A percentile compares a stretch with the other conserved stretches of the same genome.
Evolutionary conservation across 108 stramenopile species (phyloP).

Genomic region (Cyclotella kingstonii): DNA sequence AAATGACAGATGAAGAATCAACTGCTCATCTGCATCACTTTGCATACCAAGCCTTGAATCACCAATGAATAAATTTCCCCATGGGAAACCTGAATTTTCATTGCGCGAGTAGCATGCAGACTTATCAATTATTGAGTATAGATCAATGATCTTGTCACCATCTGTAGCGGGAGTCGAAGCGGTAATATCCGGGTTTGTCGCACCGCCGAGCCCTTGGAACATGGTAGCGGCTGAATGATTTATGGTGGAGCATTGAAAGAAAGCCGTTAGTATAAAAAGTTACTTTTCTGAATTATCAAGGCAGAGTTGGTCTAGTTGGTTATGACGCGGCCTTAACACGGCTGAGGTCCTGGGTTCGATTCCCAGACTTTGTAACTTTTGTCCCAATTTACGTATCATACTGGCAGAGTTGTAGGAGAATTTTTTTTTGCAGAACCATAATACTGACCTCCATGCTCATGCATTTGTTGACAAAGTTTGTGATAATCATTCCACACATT

Average conservation of each 20-base stretch:
- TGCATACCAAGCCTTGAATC: conserved; percentile 80
- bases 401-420: too few species aligned
- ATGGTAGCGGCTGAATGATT: too few species aligned
- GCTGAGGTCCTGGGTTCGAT: conserved; percentile 17
- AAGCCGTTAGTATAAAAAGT: too few species aligned
- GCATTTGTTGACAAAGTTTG: too few species aligned
- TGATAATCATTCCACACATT: too few species aligned
- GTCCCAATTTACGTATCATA: too few species aligned
- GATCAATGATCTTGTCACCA: conserved; percentile 55
- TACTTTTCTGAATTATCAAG: too few species aligned
- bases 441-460: too few species aligned
- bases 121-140: conserved; percentile 59
- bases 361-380: too few species aligned
- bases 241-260: too few species aligned
- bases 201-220: conserved; percentile 29
- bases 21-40: conserved; percentile 88
- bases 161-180: conserved; percentile 47
- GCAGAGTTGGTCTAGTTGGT: conserved; percentile 23
- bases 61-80: conserved; percentile 85
- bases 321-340: conserved; percentile 23
- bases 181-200: conserved; percentile 8
- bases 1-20: conserved; percentile 83
- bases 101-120: conserved; percentile 71
- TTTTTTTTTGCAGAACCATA: too few species aligned
- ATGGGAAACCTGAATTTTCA: conserved; percentile 66